A percentile compares a stretch with the other conserved stretches of the same genome.
phyloP scores from a whole-genome alignment of 2,329 filamentous ascomycete species.

The Periconia sp. region DNA sequence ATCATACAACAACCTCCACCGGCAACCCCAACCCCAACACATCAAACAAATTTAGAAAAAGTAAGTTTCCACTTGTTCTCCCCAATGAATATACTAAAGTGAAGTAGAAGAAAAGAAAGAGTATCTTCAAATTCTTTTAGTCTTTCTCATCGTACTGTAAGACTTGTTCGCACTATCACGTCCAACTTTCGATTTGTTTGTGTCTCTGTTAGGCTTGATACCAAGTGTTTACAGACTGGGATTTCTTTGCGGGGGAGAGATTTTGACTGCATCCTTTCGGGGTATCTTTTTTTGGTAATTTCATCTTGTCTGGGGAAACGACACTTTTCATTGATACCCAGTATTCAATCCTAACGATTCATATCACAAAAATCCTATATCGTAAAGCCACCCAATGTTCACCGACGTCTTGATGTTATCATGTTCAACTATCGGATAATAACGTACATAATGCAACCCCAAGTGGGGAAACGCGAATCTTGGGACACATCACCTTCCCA shows the following conservation, averaged over 20 bases:
- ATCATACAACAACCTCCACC: conserved; percentile 9
- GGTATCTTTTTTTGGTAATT: background rate
- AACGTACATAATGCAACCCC: background rate
- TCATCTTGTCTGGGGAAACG: background rate
- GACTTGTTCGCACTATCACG: no score
- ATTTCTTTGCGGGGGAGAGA: no score
- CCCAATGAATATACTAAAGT: background rate
- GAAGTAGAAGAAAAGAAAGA: conserved; percentile 25
- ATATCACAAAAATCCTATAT: no score
- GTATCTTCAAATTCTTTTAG: conserved; percentile 23
- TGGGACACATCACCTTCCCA: background rate
- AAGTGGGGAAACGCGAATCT: background rate
- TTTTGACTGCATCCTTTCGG: no score
- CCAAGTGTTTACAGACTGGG: no score
- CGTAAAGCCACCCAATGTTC: background rate
- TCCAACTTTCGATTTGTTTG: no score
- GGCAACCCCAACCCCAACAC: conserved; percentile 10
- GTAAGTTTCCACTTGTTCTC: conserved; percentile 10
- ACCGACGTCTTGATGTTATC: background rate
- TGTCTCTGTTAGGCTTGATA: no score
- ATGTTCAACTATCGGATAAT: background rate
- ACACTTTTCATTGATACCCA: background rate
- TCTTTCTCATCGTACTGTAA: no score
- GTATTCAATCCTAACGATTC: background rate
- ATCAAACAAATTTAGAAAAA: conserved; percentile 19